Percentiles rank a stretch among this genome's conserved stretches.
Conservation (phyloP, 2,329 filamentous ascomycete species). For the Calonectria honghensis region DNA sequence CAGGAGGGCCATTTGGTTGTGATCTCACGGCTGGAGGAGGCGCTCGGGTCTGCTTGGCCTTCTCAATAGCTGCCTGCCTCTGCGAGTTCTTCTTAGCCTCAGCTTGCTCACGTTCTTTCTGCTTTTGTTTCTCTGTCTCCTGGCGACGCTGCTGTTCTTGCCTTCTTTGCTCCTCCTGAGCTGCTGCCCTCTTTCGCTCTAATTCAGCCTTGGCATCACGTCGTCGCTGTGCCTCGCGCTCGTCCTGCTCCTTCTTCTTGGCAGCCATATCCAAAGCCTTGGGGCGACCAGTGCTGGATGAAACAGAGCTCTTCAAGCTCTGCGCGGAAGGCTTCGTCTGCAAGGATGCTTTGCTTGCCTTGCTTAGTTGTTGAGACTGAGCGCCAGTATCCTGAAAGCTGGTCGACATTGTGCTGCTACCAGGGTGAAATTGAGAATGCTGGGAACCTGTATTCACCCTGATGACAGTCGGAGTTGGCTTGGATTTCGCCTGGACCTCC, state of each 20-base stretch:
- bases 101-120: conserved; percentile 76
- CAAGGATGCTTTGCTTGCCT: conserved; percentile 80
- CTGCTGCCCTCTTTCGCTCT: conserved; percentile 83
- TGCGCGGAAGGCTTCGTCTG: conserved; percentile 74
- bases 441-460: conserved; percentile 81
- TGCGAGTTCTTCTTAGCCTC: conserved; percentile 81
- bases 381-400: conserved; percentile 70
- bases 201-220: conserved; percentile 87
- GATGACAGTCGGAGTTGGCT: conserved; percentile 81
- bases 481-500: conserved; percentile 74
- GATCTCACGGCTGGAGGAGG: conserved; percentile 76
- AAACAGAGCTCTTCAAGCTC: conserved; percentile 74
- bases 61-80: conserved; percentile 78
- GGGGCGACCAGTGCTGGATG: conserved; percentile 75
- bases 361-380: conserved; percentile 71
- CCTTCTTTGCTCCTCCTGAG: conserved; percentile 78
- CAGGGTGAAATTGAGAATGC: conserved; percentile 75
- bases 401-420: conserved; percentile 74
- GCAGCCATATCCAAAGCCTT: conserved; percentile 85
- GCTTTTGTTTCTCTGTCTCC: conserved; percentile 77
- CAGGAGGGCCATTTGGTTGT: conserved; percentile 71
- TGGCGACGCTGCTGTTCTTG: conserved; percentile 76
- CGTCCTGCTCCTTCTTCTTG: conserved; percentile 89
- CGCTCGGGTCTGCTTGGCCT: conserved; percentile 78
- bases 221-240: conserved; percentile 85